Evolutionary conservation across 495 filamentous ascomycete species (phyloP).

Genomic region (Hypoxylon lenormandii): DNA sequence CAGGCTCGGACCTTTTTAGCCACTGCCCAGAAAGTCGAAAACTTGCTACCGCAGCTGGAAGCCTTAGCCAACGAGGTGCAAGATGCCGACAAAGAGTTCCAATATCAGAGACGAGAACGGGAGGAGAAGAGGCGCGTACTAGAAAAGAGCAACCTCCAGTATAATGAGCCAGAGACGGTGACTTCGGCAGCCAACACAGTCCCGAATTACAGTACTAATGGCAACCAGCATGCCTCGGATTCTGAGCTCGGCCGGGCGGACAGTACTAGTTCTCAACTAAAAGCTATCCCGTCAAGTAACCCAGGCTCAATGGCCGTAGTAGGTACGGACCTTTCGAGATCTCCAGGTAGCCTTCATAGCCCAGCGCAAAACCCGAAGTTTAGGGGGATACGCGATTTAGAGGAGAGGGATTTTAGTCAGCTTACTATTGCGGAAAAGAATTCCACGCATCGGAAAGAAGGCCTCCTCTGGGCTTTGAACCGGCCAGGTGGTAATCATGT

Average conservation of each 20-base stretch:
- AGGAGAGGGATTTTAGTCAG: slow-evolving; percentile 76
- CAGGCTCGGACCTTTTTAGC: slow-evolving; percentile 85
- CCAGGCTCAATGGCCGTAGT: slow-evolving; percentile 35
- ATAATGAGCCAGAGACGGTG: slow-evolving; percentile 75
- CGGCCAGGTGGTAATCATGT: slow-evolving; percentile 93
- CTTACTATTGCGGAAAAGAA: slow-evolving; percentile 62
- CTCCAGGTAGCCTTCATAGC: slow-evolving; percentile 62
- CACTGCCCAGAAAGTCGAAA: slow-evolving; percentile 86
- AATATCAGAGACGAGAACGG: slow-evolving; percentile 89
- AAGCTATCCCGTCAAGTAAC: slow-evolving; percentile 55
- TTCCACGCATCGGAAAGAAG: slow-evolving; percentile 78
- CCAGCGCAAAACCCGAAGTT: slow-evolving; percentile 74
- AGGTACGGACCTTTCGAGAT: slow-evolving; percentile 56
- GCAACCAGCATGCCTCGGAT: slow-evolving; percentile 63
- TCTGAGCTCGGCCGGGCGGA: slow-evolving; percentile 76
- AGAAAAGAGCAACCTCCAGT: slow-evolving; percentile 87
- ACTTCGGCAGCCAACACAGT: slow-evolving; percentile 45
- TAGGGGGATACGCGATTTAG: slow-evolving; percentile 87
- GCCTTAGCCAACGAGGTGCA: slow-evolving; percentile 89
- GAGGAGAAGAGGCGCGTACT: slow-evolving; percentile 90
- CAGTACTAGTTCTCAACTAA: slow-evolving; percentile 75
- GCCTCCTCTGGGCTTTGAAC: slow-evolving; percentile 92
- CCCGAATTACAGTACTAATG: slow-evolving; percentile 54
- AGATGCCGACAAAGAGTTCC: slow-evolving; percentile 93
- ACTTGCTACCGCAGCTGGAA: slow-evolving; percentile 88